Evolutionary conservation across 2,329 filamentous ascomycete species (phyloP).

Genomic region (Colletotrichum gigasporum): DNA sequence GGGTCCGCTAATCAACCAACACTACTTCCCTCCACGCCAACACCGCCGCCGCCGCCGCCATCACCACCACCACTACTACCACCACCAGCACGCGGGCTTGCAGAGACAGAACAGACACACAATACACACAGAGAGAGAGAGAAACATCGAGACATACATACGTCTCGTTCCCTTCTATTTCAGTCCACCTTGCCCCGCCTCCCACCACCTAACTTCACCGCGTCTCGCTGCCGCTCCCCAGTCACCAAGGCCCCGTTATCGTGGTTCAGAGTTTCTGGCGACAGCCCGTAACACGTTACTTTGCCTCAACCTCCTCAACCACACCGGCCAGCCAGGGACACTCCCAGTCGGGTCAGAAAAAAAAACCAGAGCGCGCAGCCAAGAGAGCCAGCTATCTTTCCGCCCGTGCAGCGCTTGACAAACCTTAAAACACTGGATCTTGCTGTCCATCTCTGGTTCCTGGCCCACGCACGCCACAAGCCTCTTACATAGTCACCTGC

Average conservation of each 20-base stretch:
- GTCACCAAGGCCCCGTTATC: too few species aligned
- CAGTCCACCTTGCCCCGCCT: background rate
- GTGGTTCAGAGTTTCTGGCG: too few species aligned
- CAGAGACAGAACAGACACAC: too few species aligned
- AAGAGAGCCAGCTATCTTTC: background rate
- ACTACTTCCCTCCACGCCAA: too few species aligned
- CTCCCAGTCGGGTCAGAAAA: background rate
- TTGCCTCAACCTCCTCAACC: background rate
- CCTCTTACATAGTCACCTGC: slow-evolving; percentile 5
- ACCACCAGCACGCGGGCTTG: too few species aligned
- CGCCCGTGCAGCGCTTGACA: slow-evolving; percentile 21
- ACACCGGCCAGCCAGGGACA: background rate
- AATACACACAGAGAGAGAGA: too few species aligned
- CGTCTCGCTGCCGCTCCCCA: too few species aligned
- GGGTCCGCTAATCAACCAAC: background rate
- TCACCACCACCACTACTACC: too few species aligned
- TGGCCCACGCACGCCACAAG: slow-evolving; percentile 19
- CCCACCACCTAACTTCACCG: background rate
- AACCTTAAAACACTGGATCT: slow-evolving; percentile 24
- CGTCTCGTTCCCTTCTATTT: background rate
- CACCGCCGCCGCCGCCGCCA: background rate
- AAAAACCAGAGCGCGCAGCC: background rate
- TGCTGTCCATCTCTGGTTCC: slow-evolving; percentile 15
- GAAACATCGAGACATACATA: too few species aligned
- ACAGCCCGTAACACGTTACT: background rate